Base-by-base conservation (phyloP, 2,329 filamentous ascomycete species). In the Dendryphion nanum region DNA sequence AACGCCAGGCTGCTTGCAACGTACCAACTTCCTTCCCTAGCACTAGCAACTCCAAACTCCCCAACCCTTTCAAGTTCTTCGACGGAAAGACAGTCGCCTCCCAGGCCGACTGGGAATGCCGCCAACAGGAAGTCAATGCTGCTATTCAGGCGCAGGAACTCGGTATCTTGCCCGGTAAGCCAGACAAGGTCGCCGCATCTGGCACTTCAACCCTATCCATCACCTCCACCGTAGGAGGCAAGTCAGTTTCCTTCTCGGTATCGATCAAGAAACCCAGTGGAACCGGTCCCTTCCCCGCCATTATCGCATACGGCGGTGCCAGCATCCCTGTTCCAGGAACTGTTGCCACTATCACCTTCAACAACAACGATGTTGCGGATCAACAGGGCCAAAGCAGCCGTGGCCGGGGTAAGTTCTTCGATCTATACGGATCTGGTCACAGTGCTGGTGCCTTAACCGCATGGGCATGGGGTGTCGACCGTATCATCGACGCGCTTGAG, bases 401-500 rank as follows among this genome's bases (percentile, higher is more conserved):
- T 36, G 79, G 79, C 36, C 64, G 71, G 46, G 79, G 79, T 41
- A 70, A 71, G 37, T 83, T 82, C 66, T 83, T 77, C 64, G 73
- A 73, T 31, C 66, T 83, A 4, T 80, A 80, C 50, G 78, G 79
- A 30, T 70, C 64, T 37, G 59, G 66, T 12, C 75, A 79, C 64
- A 72, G 69, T 23, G 78, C 79, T 12, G 76, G 77, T 35, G 78
- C 79, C 5, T 62, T 79, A 45, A 80, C 75, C 4, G 78, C 80
- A 18, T 83, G 80, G 80, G 76, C 78, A 6, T 83, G 79, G 78
- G 79, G 76, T 39, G 76, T 81, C 2, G 74, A 75, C 50, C 76
- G 78, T 35, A 70, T 82, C 47, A 73, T 83, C 34, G 79, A 83
- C 55, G 77, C 71, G 13, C 68, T 83, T 24, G 78, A 81, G 66